These are phyloP conservation scores for Lentinus brumalis DNA, from an alignment of 768 basidiomycete species.

Conservation along the genomic window DNA sequence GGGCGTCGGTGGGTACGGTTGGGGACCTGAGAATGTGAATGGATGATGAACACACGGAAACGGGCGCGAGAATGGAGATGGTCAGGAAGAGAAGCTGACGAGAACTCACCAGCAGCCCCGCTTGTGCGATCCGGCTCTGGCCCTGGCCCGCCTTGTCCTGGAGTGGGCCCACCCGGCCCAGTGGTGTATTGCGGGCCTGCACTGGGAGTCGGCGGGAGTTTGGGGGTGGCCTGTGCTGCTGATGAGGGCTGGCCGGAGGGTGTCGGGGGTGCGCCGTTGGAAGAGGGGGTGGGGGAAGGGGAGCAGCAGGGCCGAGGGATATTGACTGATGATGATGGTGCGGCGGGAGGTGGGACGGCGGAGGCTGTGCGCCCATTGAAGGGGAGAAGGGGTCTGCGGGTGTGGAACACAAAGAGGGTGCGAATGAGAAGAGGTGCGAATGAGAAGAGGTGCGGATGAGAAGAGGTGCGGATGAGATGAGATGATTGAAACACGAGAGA, in stretches of 20 bases:
- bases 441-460: constrained; percentile 4
- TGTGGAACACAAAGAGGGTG: constrained; percentile 10
- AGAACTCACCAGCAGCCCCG: constrained; percentile 20
- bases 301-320: constrained; percentile 22
- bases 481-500: constrained; percentile 18
- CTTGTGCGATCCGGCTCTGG: constrained; percentile 19
- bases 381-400: constrained; percentile 27
- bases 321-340: constrained; percentile 28
- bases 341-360: constrained; percentile 15
- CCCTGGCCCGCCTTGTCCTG: constrained; percentile 15
- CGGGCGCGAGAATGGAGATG: background rate
- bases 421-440: constrained; percentile 31
- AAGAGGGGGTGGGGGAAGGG: constrained; percentile 15
- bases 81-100: background rate
- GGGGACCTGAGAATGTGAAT: constrained; percentile 12
- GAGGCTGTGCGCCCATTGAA: constrained; percentile 22
- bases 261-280: constrained; percentile 13
- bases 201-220: constrained; percentile 33
- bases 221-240: constrained; percentile 35
- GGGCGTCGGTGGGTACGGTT: constrained; percentile 23
- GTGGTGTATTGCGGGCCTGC: constrained; percentile 14
- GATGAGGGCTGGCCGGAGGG: constrained; percentile 11
- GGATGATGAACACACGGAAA: background rate
- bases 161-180: constrained; percentile 19
- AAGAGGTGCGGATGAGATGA: constrained; percentile 15